Conservation (phyloP, 2,329 filamentous ascomycete genomes). For the Ceratocystis lukuohia region DNA sequence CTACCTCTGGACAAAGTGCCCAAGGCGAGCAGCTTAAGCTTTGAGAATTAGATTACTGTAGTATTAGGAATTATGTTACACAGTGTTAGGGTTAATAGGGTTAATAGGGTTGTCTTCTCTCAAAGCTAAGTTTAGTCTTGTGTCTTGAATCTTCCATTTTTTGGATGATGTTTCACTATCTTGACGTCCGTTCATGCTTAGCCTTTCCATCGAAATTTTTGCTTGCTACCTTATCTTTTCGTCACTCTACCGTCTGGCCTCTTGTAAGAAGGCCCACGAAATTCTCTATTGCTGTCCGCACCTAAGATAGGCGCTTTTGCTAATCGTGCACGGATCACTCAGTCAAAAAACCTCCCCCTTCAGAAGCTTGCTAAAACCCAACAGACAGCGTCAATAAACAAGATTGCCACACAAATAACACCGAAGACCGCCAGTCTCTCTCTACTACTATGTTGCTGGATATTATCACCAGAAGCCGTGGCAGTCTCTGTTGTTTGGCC, state of each 20-base stretch:
- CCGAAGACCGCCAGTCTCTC: neutral
- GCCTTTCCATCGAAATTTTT: too few relatives aligned
- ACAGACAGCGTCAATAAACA: neutral
- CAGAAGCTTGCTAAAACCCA: neutral
- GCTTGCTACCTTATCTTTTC: neutral
- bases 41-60: neutral
- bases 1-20: neutral
- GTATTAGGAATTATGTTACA: neutral
- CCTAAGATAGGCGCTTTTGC: neutral
- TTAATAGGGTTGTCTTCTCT: neutral
- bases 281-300: neutral
- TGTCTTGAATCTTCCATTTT: neutral
- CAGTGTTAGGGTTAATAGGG: neutral
- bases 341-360: neutral
- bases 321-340: neutral
- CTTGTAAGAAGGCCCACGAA: too few relatives aligned
- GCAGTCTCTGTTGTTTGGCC: conserved; percentile 7
- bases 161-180: neutral
- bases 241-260: neutral
- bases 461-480: conserved; percentile 14
- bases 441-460: conserved; percentile 11
- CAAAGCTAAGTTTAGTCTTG: neutral
- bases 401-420: too few relatives aligned
- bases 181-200: too few relatives aligned
- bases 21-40: neutral